Percentiles rank a stretch among this genome's conserved stretches.
These are phyloP conservation scores for Nidula microcarpa DNA, from an alignment of 768 basidiomycete genomes.

Conservation along the genomic window DNA sequence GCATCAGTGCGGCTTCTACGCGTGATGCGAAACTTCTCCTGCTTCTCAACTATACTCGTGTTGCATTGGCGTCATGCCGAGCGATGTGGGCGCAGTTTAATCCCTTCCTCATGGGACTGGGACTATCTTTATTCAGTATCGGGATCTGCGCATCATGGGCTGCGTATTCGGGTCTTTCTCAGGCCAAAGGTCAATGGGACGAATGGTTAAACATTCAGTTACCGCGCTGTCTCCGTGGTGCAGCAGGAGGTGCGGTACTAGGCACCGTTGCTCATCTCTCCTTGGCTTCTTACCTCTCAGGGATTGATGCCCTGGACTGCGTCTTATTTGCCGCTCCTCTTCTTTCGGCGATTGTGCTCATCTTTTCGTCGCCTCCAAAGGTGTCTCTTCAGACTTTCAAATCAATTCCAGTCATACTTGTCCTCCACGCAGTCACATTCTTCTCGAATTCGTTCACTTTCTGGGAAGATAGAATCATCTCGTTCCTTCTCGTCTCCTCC, in stretches of 20 bases:
- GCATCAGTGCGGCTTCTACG: constrained; percentile 12
- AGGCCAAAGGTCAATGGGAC: constrained; percentile 35
- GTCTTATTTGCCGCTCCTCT: constrained; percentile 47
- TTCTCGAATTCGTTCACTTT: constrained; percentile 96
- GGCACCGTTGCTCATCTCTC: constrained; percentile 27
- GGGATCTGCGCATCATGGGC: constrained; percentile 53
- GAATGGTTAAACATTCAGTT: constrained; percentile 33
- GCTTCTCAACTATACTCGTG: constrained; percentile 50
- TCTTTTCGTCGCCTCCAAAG: constrained; percentile 35
- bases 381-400: constrained; percentile 22
- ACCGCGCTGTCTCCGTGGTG: constrained; percentile 24
- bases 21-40: constrained; percentile 31
- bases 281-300: constrained; percentile 32
- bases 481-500: constrained; percentile 69
- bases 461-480: constrained; percentile 88
- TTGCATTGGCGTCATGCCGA: constrained; percentile 70
- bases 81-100: constrained; percentile 96
- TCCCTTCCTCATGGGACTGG: constrained; percentile 68
- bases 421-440: constrained; percentile 74
- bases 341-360: constrained; percentile 40
- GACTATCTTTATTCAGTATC: constrained; percentile 58
- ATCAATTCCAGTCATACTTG: constrained; percentile 43
- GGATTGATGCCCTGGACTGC: constrained; percentile 48
- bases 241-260: constrained; percentile 32
- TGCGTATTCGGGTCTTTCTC: constrained; percentile 47